Base-by-base conservation (phyloP, 139 green algal species). In the Chlamydomonas incerta region DNA sequence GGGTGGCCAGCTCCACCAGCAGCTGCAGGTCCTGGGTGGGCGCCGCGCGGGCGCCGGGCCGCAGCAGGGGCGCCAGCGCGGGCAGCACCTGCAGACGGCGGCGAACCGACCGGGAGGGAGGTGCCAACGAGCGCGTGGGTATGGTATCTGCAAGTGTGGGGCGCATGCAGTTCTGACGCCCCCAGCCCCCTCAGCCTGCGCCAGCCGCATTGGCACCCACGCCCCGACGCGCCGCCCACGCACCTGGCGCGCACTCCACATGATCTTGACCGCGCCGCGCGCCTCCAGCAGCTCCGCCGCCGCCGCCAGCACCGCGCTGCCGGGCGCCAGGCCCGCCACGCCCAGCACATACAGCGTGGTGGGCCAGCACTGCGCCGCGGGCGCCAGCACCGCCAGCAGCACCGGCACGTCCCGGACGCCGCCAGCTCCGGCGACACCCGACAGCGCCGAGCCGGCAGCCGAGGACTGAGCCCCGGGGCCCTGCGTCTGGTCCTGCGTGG, bases 341-440 rank as follows among this genome's bases (percentile, higher is more conserved):
- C 79, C 79, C 79, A 75, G 26, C 46, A 85, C 79, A 66, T 85
- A 85, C 46, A 85, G 67, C 21, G 79, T 85, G 29, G 66, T 31
- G 47, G 65, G 79, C 79, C 79, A 85, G 47, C 47, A 2, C 28
- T 72, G 57, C 0, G 79, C 79, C 18, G 65, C 79, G 20, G 79
- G 79, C n/a, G 79, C 66, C 65, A 85, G 66, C n/a, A 85, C 46
- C 65, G 47, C 69, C n/a, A 85, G 21, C 31, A 85, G 79, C 23
- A 85, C 79, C 6, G 79, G 79, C 21, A 47, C 71, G 15, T n/a
- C 65, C 31, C 20, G 33, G 33, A 13, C 33, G 33, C 17, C 65
- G 41, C 6, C 41, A 8, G 41, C 41, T 5, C n/a, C n/a, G n/a
- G n/a, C 6, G 6, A 50, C 41, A 5, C 41, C 41, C 41, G 41